These are phyloP conservation scores for Nematocida sp. DNA, from an alignment of 371 early-diverging fungal genomes.

Conservation along the genomic window DNA sequence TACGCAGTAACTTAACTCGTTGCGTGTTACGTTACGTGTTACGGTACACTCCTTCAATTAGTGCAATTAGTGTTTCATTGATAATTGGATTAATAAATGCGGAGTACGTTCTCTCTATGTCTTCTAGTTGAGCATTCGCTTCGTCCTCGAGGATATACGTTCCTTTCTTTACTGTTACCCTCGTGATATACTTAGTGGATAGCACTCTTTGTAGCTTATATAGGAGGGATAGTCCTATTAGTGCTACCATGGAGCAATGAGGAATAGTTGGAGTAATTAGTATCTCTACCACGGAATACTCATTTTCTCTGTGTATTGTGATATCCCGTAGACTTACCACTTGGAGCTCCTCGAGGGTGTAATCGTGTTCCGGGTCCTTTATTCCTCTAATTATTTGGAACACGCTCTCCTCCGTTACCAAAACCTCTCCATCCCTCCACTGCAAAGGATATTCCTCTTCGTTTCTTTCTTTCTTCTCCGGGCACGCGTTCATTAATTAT, in stretches of 20 bases:
- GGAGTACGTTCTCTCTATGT: slow-evolving; percentile 96
- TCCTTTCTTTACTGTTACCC: slow-evolving; percentile 73
- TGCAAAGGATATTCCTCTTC: background rate
- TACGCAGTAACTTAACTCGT: too few relatives aligned
- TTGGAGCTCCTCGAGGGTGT: slow-evolving; percentile 68
- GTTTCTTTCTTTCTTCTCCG: background rate
- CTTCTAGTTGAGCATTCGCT: slow-evolving; percentile 94
- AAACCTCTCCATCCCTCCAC: slow-evolving; percentile 24
- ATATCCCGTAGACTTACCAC: slow-evolving; percentile 57
- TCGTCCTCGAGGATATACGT: slow-evolving; percentile 84
- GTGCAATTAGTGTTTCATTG: slow-evolving; percentile 43
- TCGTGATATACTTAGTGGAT: slow-evolving; percentile 78
- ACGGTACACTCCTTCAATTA: background rate
- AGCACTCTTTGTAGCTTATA: slow-evolving; percentile 78
- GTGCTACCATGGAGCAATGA: slow-evolving; percentile 97
- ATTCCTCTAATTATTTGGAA: slow-evolving; percentile 84
- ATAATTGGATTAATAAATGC: slow-evolving; percentile 79
- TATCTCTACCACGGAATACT: slow-evolving; percentile 36
- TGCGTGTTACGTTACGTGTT: too few relatives aligned
- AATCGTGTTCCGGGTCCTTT: slow-evolving; percentile 89
- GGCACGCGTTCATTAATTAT: slow-evolving; percentile 26
- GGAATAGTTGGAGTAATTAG: slow-evolving; percentile 90
- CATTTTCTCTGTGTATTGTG: slow-evolving; percentile 17
- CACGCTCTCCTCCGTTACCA: slow-evolving; percentile 62
- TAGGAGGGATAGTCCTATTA: slow-evolving; percentile 92